Percentiles rank a stretch among this genome's conserved stretches.
Evolutionary conservation across 2,329 filamentous ascomycete species (phyloP).

Genomic region (Nigrospora osmanthi): DNA sequence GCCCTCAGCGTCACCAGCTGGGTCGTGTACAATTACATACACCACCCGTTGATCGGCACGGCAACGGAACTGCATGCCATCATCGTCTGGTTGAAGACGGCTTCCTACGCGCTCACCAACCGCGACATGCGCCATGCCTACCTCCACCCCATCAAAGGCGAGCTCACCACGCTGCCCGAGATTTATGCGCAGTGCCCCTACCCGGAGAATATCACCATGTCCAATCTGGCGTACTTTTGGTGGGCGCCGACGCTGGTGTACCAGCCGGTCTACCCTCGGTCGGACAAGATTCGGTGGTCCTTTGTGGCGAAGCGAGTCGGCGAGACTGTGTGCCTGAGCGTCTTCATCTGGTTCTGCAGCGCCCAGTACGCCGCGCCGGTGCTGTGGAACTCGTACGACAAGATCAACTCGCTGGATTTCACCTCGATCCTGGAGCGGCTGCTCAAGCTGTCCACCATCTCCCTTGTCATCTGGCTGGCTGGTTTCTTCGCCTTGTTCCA

Average conservation of each 20-base stretch:
- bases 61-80: constrained; percentile 86
- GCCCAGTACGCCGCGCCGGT: constrained; percentile 92
- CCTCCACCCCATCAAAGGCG: constrained; percentile 63
- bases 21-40: constrained; percentile 83
- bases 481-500: constrained; percentile 98
- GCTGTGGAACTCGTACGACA: constrained; percentile 81
- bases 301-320: constrained; percentile 79
- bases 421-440: constrained; percentile 79
- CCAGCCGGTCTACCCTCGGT: constrained; percentile 91
- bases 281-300: constrained; percentile 70
- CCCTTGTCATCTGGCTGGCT: constrained; percentile 91
- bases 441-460: constrained; percentile 93
- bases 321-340: constrained; percentile 69
- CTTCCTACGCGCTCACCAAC: constrained; percentile 94
- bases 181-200: constrained; percentile 82
- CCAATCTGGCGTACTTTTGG: constrained; percentile 93
- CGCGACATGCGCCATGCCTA: constrained; percentile 88
- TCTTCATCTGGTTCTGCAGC: constrained; percentile 91
- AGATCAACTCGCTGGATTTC: constrained; percentile 74
- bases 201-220: constrained; percentile 80
- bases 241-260: constrained; percentile 95
- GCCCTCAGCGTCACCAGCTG: constrained; percentile 75
- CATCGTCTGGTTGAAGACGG: constrained; percentile 92
- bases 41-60: constrained; percentile 90
- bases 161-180: constrained; percentile 65